Conservation (phyloP, 306 rosid genomes). For the Lithocarpus polystachyus region DNA sequence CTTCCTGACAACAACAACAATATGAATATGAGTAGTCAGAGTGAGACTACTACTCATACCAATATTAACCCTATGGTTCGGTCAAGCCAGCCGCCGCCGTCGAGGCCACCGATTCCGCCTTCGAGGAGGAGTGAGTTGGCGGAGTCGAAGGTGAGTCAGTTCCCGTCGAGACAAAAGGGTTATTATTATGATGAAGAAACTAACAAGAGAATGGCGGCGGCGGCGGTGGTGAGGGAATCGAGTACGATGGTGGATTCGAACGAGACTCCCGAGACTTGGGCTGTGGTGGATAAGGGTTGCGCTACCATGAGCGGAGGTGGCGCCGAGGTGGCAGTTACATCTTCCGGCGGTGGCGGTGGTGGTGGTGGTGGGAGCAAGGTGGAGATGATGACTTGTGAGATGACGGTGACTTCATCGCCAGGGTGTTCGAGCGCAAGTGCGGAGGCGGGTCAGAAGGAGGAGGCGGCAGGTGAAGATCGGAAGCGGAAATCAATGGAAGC, state of each 20-base stretch:
- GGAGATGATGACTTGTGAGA: slow-evolving; percentile 37
- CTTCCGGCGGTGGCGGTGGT: not conserved
- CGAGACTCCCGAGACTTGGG: slow-evolving; percentile 49
- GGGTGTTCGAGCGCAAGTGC: slow-evolving; percentile 48
- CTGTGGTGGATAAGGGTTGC: slow-evolving; percentile 6
- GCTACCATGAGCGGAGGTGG: slow-evolving; percentile 8
- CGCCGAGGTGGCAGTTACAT: slow-evolving; percentile 22
- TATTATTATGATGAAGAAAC: no score
- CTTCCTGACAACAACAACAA: no score
- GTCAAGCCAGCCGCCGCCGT: slow-evolving; percentile 10
- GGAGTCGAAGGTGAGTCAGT: slow-evolving; percentile 30
- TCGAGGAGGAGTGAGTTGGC: slow-evolving; percentile 21
- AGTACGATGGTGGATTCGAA: slow-evolving; percentile 53
- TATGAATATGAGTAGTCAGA: no score
- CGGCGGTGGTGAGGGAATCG: slow-evolving; percentile 23
- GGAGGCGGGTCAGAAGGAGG: slow-evolving; percentile 34
- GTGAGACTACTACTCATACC: slow-evolving; percentile 7
- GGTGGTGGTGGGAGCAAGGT: slow-evolving; percentile 2
- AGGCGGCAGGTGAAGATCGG: slow-evolving; percentile 41
- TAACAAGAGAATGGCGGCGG: slow-evolving; percentile 7
- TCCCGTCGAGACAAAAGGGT: slow-evolving; percentile 18
- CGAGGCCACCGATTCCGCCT: slow-evolving; percentile 48
- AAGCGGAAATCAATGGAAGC: slow-evolving; percentile 54
- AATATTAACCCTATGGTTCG: slow-evolving; percentile 14
- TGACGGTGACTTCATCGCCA: slow-evolving; percentile 56